Evolutionary conservation across 1,284 basidiomycete genomes (phyloP).

Genomic region (Xanthoconium separans): DNA sequence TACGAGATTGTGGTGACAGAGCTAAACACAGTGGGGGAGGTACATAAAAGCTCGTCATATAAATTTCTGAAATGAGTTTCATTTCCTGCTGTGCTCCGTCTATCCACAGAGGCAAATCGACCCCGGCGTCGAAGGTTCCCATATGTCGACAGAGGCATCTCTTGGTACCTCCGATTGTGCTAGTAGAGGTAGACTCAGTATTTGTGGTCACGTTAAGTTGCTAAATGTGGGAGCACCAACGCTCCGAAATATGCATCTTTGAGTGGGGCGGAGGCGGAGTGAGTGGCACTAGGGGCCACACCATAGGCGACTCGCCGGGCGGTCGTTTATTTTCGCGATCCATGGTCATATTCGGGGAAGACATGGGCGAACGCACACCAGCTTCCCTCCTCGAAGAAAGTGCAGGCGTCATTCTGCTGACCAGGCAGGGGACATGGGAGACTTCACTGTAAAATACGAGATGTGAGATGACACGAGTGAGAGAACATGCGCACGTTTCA

Average conservation of each 20-base stretch:
- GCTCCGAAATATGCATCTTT: slow-evolving; percentile 75
- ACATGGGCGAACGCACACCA: slow-evolving; percentile 97
- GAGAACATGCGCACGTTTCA: slow-evolving; percentile 25
- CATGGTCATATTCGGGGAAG: slow-evolving; percentile 91
- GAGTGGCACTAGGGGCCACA: slow-evolving; percentile 64
- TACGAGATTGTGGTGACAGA: too few relatives aligned
- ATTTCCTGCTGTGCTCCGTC: too few relatives aligned
- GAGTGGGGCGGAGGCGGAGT: slow-evolving; percentile 70
- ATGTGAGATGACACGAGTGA: neutral
- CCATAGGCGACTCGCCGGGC: slow-evolving; percentile 72
- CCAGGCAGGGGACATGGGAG: slow-evolving; percentile 95
- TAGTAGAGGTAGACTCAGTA: neutral
- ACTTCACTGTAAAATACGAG: slow-evolving; percentile 60
- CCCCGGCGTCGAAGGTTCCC: too few relatives aligned
- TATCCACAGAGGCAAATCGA: too few relatives aligned
- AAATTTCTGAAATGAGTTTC: too few relatives aligned
- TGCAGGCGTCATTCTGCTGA: slow-evolving; percentile 87
- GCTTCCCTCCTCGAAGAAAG: slow-evolving; percentile 94
- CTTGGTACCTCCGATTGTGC: slow-evolving; percentile 10
- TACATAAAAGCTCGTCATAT: too few relatives aligned
- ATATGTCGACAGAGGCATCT: neutral
- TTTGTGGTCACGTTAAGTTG: slow-evolving; percentile 17
- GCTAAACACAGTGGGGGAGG: too few relatives aligned
- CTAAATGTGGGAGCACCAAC: slow-evolving; percentile 58
- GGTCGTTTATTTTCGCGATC: slow-evolving; percentile 98